These are phyloP conservation scores for Prototheca cutis DNA, from an alignment of 163 green algal species.

Conservation along the genomic window DNA sequence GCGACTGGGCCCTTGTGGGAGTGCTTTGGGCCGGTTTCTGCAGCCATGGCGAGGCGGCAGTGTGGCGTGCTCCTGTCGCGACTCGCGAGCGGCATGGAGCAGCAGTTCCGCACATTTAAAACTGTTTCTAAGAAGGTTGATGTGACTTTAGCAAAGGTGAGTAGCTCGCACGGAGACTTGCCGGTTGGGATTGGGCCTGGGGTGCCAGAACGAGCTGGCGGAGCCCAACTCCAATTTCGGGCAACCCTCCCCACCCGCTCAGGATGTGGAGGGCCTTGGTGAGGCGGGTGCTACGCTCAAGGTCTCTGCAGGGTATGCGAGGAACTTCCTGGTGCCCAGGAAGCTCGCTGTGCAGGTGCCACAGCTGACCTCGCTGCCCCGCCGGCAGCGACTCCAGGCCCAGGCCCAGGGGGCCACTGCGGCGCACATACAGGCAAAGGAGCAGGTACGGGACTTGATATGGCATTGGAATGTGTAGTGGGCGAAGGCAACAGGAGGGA, in stretches of 20 bases:
- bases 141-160: conserved; percentile 7
- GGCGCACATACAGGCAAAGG: background rate
- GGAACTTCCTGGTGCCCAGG: conserved; percentile 25
- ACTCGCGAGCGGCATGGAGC: no score
- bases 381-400: background rate
- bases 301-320: conserved; percentile 17
- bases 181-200: background rate
- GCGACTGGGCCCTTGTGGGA: no score
- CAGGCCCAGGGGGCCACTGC: background rate
- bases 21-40: no score
- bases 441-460: no score
- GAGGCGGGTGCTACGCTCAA: conserved; percentile 2
- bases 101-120: conserved; percentile 7
- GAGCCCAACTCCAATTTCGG: no score
- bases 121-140: conserved; percentile 4
- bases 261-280: conserved; percentile 25
- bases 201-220: no score
- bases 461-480: no score
- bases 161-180: background rate
- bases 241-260: no score
- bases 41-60: background rate
- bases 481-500: no score
- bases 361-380: background rate
- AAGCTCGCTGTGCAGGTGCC: conserved; percentile 1
- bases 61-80: background rate